Base-by-base conservation (phyloP, 192 early-diverging fungal genomes). In the Powellomyces hirtus region DNA sequence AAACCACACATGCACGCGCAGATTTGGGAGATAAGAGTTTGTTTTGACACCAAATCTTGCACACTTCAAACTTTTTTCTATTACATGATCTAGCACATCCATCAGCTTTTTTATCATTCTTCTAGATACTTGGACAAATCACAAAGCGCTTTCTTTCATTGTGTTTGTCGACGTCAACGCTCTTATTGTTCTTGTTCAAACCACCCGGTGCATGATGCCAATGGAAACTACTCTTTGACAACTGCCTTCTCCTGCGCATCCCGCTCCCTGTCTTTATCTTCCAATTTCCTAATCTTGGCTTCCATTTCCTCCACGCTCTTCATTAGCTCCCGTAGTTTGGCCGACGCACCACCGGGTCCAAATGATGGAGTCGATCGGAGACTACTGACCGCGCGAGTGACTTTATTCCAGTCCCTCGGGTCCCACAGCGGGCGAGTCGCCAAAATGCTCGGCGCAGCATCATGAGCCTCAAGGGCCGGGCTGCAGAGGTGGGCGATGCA, bases 191-290 rank as follows among this genome's bases (percentile, higher is more conserved):
- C n/a, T n/a, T n/a, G n/a, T n/a, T n/a, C n/a, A n/a, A n/a, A n/a
- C n/a, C n/a, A n/a, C n/a, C n/a, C n/a, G n/a, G n/a, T n/a, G n/a
- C n/a, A n/a, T n/a, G n/a, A n/a, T n/a, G n/a, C n/a, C n/a, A n/a
- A n/a, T n/a, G n/a, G n/a, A n/a, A n/a, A n/a, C n/a, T n/a, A n/a
- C n/a, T n/a, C n/a, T n/a, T n/a, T n/a, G n/a, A n/a, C n/a, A n/a
- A n/a, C n/a, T n/a, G n/a, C n/a, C 68, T 75, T 67, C 34, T 71
- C 68, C 66, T 63, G 62, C 40, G 63, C 75, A 31, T 77, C 70
- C 37, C 61, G 22, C 64, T 68, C 55, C 60, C 31, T n/a, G 0
- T 68, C 53, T 50, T 61, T 40, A 18, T 62, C 51, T 42, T 77
- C 76, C 57, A 73, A 30, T 50, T 70, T 70, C 67, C 69, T 70